Base-by-base conservation (phyloP, 2,329 filamentous ascomycete species). In the Rhexocercosporidium sp. region DNA sequence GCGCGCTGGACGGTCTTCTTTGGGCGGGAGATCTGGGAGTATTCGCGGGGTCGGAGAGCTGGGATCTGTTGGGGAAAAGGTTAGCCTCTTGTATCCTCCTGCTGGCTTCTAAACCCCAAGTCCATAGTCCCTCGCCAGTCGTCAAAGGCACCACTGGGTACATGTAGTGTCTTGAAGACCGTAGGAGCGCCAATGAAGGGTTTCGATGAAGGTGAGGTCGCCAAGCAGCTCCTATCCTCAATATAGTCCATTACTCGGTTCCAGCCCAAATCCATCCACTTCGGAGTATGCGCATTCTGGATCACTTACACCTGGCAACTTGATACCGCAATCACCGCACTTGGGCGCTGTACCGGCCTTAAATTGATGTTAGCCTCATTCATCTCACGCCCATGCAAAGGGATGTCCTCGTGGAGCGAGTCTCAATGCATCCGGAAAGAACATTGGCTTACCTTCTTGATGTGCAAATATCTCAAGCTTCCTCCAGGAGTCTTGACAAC, bases 1-100 rank as follows among this genome's bases (percentile, higher is more conserved):
- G 96, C 94, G 79, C 96, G 94, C 87, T 96, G 93, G 82, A 99
- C 96, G 79, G 93, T 97, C 93, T 99, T 99, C 91, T 97, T 94
- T 82, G 96, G 95, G 85, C 95, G 94, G 81, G 94, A 97, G 86
- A 99, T 92, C 82, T 92, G 90, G 78, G 96, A 87, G 86, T 99
- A 99, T 88, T 99, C 93, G 86, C 94, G 94, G 81, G 96, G 96
- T 82, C 96, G 94, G 81, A 99, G 95, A 79, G 96, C 96, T 79
- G 96, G 96, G 79, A 97, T 85, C 94, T 97, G 74, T 77, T 22
- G 69, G 64, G 65, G 59, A 61, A 41, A 57, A 46, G 59, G 72
- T 81, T 76, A 81, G 79, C 72, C 69, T 54, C 34, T 62, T 41
- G 11, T 63, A 56, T 46, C 29, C 39, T 44, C 25, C 37, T 27